phyloP scores from a whole-genome alignment of 352 stramenopile genomes.

The Phytopythium delawarense region DNA sequence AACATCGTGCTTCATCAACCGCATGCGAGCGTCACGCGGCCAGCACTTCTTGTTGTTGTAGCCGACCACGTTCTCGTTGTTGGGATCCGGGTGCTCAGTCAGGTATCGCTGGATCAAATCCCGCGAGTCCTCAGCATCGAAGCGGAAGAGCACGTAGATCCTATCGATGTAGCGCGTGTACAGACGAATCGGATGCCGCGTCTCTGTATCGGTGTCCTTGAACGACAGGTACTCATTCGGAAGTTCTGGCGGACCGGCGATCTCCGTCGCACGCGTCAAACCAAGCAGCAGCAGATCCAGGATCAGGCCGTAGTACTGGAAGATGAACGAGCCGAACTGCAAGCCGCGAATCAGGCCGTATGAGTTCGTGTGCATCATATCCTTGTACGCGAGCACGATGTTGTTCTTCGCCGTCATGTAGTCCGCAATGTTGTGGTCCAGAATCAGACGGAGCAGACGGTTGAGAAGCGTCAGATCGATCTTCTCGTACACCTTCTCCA shows the following conservation, averaged over 20 bases:
- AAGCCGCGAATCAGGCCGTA: constrained; percentile 99
- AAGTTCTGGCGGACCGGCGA: constrained; percentile 95
- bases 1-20: constrained; percentile 99
- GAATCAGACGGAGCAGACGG: constrained; percentile 96
- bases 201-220: constrained; percentile 97
- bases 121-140: constrained; percentile 96
- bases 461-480: constrained; percentile 99
- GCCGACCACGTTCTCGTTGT: constrained; percentile 99
- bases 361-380: constrained; percentile 99
- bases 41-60: constrained; percentile 99
- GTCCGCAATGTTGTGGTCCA: constrained; percentile 99
- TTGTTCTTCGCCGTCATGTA: constrained; percentile 99
- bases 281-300: constrained; percentile 98
- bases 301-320: constrained; percentile 99
- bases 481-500: constrained; percentile 99
- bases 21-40: constrained; percentile 98
- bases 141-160: constrained; percentile 99
- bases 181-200: constrained; percentile 97
- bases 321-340: constrained; percentile 97
- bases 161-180: constrained; percentile 99
- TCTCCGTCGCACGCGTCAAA: constrained; percentile 97
- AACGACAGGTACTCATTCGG: constrained; percentile 99
- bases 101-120: constrained; percentile 99
- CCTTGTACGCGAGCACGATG: constrained; percentile 97
- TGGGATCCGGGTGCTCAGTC: constrained; percentile 99